Evolutionary conservation across 768 basidiomycete genomes (phyloP), one percentile per base, ranked within the genome.

Genomic region (Tylopilus rubrobrunneus): DNA sequence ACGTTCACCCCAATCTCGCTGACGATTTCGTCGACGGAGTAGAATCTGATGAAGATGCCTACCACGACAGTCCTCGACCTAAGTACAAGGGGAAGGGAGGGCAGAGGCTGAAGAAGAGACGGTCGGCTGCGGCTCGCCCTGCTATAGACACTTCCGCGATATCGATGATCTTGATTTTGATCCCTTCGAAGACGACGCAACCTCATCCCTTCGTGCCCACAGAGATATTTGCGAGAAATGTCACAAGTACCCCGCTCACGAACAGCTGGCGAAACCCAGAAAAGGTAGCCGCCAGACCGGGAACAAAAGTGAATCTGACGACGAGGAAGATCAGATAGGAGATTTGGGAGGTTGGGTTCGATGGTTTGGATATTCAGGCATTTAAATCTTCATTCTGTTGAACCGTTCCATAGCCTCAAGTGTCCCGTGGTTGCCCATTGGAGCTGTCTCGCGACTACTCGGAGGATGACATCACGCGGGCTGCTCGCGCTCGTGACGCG

Each of bases 351-450:
- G 91, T 27, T 94, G 91, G 91, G 82, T 92, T 57, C 78, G 82
- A 71, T 94, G 91, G 89, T 89, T 66, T 52, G 79, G 27, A 71
- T 42, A 31, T 47, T n/a, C n/a, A 36, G 0, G 1, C 1, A 31
- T 36, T 5, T 41, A 29, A 42, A 53, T 42, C 44, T 42, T 49
- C 41, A 31, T 39, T 17, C 36, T 55, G 40, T 45, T 66, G 9
- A 67, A 7, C 40, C 2, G 23, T 47, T 63, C 45, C 27, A 23
- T 52, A 92, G 89, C 65, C 75, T 90, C 40, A 86, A 83, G 66
- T 94, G 91, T 56, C 86, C 88, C 14, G 82, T 91, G 42, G 76
- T 78, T 21, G 81, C 81, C 37, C 91, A 93, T 65, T 92, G 87
- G 88, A 78, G 69, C 36, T 93, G 90, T 65, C 73, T 93, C 27